A percentile compares a stretch with the other conserved stretches of the same genome.
phyloP scores from a whole-genome alignment of 768 basidiomycete species.

The Leccinum rimulosum region DNA sequence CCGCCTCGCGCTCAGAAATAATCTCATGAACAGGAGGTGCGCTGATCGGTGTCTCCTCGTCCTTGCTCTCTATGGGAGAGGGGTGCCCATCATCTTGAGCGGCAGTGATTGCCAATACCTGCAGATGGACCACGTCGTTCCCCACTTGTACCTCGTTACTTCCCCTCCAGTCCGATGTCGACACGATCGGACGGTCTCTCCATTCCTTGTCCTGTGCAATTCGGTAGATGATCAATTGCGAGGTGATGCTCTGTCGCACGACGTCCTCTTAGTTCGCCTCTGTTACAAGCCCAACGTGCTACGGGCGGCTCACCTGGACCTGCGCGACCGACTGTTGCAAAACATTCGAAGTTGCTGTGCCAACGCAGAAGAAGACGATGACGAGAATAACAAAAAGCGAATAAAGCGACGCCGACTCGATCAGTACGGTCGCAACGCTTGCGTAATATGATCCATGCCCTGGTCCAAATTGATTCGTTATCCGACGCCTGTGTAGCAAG shows the following conservation, averaged over 20 bases:
- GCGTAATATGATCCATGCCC: constrained; percentile 15
- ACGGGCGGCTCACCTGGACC: constrained; percentile 11
- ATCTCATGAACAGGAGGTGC: neutral
- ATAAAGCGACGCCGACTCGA: constrained; percentile 23
- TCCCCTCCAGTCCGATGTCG: constrained; percentile 19
- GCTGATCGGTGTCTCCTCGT: constrained; percentile 1
- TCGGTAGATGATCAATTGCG: constrained; percentile 21
- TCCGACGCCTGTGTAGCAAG: constrained; percentile 11
- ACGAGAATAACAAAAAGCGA: constrained; percentile 14
- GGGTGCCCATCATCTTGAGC: neutral
- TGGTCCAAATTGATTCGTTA: constrained; percentile 10
- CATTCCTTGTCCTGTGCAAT: constrained; percentile 20
- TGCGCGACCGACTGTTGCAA: constrained; percentile 22
- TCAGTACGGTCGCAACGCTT: constrained; percentile 9
- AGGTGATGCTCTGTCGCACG: constrained; percentile 10
- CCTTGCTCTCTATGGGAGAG: neutral
- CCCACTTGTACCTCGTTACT: neutral
- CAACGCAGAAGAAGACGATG: constrained; percentile 8
- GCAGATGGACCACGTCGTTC: neutral
- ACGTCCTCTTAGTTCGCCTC: neutral
- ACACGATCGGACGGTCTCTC: constrained; percentile 3
- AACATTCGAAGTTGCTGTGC: constrained; percentile 1
- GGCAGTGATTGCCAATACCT: neutral
- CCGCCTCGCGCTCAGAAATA: neutral
- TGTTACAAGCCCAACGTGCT: neutral